Evolutionary conservation across 23 red algal genomes (phyloP), one percentile per base, ranked within the genome.

Genomic region (Gracilariopsis chorda): DNA sequence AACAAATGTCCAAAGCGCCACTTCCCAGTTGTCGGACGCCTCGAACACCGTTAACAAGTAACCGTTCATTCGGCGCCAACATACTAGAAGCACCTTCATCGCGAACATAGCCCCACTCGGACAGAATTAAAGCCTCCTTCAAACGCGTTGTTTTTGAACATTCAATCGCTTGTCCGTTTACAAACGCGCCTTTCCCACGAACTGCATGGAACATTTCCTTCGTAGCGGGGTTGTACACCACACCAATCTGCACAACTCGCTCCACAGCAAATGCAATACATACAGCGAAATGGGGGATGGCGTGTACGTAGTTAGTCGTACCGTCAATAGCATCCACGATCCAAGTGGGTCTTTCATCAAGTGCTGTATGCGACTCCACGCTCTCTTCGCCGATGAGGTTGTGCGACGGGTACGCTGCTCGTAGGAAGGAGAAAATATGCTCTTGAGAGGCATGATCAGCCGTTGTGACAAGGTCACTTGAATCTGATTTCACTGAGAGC

Each of bases 271-370:
- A 73, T 14, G 84, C 97, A 33, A 99, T 92, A 23, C 80, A 96
- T 0, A 99, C 82, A 7, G 90, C 90, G 44, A 91, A 91, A 23
- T 94, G 59, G 6, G 85, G 69, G 20, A 99, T 25, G 24, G 90
- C 92, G 49, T 91, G 84, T 21, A 99, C 94, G 85, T 87, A 99
- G 68, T 99, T 99, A 28, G 93, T 92, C 19, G 97, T 99, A 14
- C 97, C 97, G 65, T 99, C 97, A 49, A 99, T 90, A 33, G 97
- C 93, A 74, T 99, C 97, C 17, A 99, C 88, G 33, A 94, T 88
- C 92, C 92, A 96, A 34, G 94, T 93, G 14, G 94, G 82, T 20
- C 27, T 39, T 16, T 34, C 49, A n/a, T 68, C 63, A 6, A 94
- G 73, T 39, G 35, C 34, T 17, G 73, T 39, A 23, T 44, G 42